Conservation (phyloP, 495 filamentous ascomycete genomes). For the Thermothielavioides terrestris region DNA sequence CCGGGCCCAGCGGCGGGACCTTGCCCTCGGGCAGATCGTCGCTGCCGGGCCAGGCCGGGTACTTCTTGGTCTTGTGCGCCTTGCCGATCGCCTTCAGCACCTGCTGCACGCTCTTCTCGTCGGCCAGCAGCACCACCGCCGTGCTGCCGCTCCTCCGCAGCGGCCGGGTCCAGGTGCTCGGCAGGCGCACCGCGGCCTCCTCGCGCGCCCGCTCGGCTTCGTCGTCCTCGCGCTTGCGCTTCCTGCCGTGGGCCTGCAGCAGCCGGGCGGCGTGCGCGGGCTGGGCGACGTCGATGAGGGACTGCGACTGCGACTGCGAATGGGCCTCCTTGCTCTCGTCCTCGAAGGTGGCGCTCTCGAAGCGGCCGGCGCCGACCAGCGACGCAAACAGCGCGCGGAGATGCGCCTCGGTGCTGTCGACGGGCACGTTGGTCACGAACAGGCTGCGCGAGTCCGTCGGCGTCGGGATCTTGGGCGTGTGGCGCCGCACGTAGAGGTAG, state of each 20-base stretch:
- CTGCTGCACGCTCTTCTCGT: constrained; percentile 61
- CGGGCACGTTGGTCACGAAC: constrained; percentile 79
- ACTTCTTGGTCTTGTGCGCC: constrained; percentile 46
- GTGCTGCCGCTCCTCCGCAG: constrained; percentile 63
- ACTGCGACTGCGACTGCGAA: constrained; percentile 14
- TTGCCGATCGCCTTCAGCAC: constrained; percentile 66
- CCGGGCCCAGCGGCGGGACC: constrained; percentile 49
- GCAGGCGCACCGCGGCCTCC: constrained; percentile 46
- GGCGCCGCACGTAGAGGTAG: constrained; percentile 77
- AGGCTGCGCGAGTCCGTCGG: constrained; percentile 64
- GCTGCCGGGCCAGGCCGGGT: constrained; percentile 59
- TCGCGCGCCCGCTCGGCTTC: constrained; percentile 45
- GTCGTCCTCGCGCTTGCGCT: constrained; percentile 55
- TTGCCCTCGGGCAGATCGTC: constrained; percentile 35
- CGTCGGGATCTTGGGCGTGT: constrained; percentile 68
- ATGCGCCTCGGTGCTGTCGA: constrained; percentile 72
- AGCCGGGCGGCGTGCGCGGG: constrained; percentile 34
- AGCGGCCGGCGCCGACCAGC: constrained; percentile 60
- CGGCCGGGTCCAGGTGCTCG: constrained; percentile 66
- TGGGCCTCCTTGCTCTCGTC: constrained; percentile 28
- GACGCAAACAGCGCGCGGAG: constrained; percentile 63
- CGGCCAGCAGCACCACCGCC: constrained; percentile 75
- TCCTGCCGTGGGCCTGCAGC: constrained; percentile 47
- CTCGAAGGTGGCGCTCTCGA: constrained; percentile 71
- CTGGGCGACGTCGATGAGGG: constrained; percentile 17